Evolutionary conservation across 2,329 filamentous ascomycete species (phyloP), one percentile per base, ranked within the genome.

Genomic region (Exophiala aquamarina): DNA sequence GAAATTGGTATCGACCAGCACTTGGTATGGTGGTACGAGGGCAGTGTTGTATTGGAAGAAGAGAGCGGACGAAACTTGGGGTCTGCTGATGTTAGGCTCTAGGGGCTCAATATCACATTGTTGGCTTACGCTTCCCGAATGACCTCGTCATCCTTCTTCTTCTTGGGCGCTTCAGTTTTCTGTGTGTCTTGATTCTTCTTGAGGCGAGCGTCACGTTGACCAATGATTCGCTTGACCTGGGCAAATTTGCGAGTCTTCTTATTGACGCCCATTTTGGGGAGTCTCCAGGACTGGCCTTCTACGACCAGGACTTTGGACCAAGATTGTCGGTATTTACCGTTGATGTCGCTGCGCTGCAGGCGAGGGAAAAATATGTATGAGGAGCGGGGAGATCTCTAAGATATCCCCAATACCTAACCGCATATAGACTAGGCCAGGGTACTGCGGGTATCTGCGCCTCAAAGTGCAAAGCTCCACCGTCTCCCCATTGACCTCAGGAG

Each of bases 241-340:
- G 83, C 92, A 68, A 95, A 97, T 74, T 96, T 96, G 74, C 91
- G 84, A 43, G 89, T 95, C 68, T 84, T 89, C 75, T 95, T 95
- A 55, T 84, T 82, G 59, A 90, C 82, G 71, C 90, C 91, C 92
- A 96, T 96, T 28, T 52, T 67, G 59, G 57, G n/a, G n/a, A n/a
- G n/a, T n/a, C n/a, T n/a, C n/a, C n/a, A n/a, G n/a, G n/a, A n/a
- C n/a, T n/a, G n/a, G n/a, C n/a, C n/a, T n/a, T n/a, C n/a, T n/a
- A n/a, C n/a, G n/a, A n/a, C n/a, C n/a, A n/a, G n/a, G n/a, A n/a
- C n/a, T n/a, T n/a, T n/a, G n/a, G n/a, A n/a, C n/a, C n/a, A n/a
- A n/a, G n/a, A n/a, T n/a, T n/a, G n/a, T n/a, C n/a, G n/a, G n/a
- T n/a, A n/a, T n/a, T n/a, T n/a, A n/a, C n/a, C n/a, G n/a, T n/a